Evolutionary conservation across 225 moss, liverwort and hornwort species (phyloP).

Genomic region (Bryum argenteum): DNA sequence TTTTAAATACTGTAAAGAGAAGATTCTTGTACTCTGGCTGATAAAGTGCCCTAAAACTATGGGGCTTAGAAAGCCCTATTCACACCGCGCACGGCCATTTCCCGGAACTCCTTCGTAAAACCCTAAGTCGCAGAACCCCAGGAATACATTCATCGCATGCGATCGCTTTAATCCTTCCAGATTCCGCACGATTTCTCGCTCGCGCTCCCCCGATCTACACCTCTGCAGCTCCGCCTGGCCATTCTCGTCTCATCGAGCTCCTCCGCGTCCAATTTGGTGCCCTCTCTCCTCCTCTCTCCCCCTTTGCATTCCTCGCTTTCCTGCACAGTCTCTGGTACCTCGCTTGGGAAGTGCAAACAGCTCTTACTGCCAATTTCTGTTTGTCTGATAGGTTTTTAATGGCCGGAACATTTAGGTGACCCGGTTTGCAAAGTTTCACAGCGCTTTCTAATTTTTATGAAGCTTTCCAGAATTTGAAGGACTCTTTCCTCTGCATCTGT

Average conservation of each 20-base stretch:
- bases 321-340: background rate
- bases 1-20: too few species aligned
- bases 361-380: too few species aligned
- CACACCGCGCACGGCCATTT: background rate
- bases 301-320: background rate
- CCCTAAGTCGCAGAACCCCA: slow-evolving; percentile 14
- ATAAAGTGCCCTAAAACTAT: too few species aligned
- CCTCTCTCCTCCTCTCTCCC: background rate
- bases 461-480: too few species aligned
- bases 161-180: background rate
- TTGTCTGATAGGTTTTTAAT: too few species aligned
- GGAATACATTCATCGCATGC: background rate
- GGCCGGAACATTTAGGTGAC: too few species aligned
- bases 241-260: slow-evolving; percentile 18
- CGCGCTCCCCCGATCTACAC: background rate
- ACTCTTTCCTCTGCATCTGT: too few species aligned
- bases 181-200: slow-evolving; percentile 1
- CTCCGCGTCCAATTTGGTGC: slow-evolving; percentile 21
- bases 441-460: too few species aligned
- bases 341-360: background rate
- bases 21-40: too few species aligned
- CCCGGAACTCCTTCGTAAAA: background rate
- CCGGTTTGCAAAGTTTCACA: too few species aligned
- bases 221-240: slow-evolving; percentile 11
- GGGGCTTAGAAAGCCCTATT: background rate